Evolutionary conservation across 2,329 filamentous ascomycete genomes (phyloP).

Genomic region (Endothia cerciana): DNA sequence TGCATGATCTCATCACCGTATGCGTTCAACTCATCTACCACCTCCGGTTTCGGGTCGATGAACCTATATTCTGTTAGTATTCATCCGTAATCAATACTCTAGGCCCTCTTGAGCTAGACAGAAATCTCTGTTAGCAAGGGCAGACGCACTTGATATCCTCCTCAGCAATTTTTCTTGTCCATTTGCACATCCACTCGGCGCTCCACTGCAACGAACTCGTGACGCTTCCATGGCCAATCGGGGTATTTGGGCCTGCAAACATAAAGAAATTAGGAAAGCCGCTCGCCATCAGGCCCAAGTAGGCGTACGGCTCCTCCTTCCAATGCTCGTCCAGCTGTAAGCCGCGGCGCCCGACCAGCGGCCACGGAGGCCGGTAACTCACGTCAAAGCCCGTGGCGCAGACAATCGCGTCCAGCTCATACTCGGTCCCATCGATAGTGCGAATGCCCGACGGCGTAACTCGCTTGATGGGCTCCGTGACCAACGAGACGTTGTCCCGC

Average conservation of each 20-base stretch:
- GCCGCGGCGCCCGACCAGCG: slow-evolving; percentile 54
- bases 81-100: too few relatives aligned
- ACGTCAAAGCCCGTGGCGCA: slow-evolving; percentile 68
- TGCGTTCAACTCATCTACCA: slow-evolving; percentile 14
- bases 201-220: slow-evolving; percentile 20
- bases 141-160: slow-evolving; percentile 23
- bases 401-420: slow-evolving; percentile 63
- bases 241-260: slow-evolving; percentile 22
- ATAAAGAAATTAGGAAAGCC: slow-evolving; percentile 66
- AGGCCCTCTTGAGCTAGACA: too few relatives aligned
- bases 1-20: slow-evolving; percentile 26
- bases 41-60: slow-evolving; percentile 18
- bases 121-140: too few relatives aligned
- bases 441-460: slow-evolving; percentile 61
- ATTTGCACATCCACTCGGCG: slow-evolving; percentile 17
- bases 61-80: neutral
- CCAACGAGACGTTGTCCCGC: slow-evolving; percentile 23
- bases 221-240: slow-evolving; percentile 12
- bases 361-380: slow-evolving; percentile 60
- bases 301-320: slow-evolving; percentile 64
- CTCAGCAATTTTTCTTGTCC: slow-evolving; percentile 19
- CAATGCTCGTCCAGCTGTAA: slow-evolving; percentile 58
- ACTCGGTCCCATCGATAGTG: slow-evolving; percentile 55
- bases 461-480: slow-evolving; percentile 36
- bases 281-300: slow-evolving; percentile 64